Conservation (phyloP, 2,329 filamentous ascomycete species). For the Colletotrichum acutatum region DNA sequence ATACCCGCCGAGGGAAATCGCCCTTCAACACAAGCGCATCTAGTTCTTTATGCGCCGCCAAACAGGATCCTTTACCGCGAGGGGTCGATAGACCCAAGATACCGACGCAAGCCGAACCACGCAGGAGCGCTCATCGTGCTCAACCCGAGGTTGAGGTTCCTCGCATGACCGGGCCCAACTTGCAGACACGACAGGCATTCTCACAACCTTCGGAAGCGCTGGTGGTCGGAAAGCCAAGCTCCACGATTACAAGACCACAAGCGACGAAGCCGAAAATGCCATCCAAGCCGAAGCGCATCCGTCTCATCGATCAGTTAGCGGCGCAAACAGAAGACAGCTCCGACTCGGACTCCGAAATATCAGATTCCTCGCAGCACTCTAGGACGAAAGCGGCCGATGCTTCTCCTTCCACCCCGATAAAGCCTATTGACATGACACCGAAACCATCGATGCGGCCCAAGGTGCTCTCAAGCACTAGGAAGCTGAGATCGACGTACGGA, state of each 20-base stretch:
- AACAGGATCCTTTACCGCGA: background rate
- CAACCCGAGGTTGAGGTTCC: background rate
- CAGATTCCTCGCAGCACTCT: background rate
- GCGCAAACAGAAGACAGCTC: slow-evolving; percentile 31
- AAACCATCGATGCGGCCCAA: slow-evolving; percentile 23
- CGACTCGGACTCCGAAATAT: slow-evolving; percentile 28
- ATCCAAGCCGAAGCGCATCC: slow-evolving; percentile 13
- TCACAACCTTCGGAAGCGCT: background rate
- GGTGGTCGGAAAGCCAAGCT: background rate
- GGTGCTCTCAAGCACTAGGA: slow-evolving; percentile 17
- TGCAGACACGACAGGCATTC: slow-evolving; percentile 4
- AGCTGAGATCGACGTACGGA: slow-evolving; percentile 33
- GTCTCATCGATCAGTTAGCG: slow-evolving; percentile 35
- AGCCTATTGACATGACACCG: slow-evolving; percentile 9
- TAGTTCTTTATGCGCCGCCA: background rate
- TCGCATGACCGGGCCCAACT: background rate
- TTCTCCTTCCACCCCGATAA: slow-evolving; percentile 15
- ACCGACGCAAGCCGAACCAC: background rate
- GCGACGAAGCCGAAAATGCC: slow-evolving; percentile 8
- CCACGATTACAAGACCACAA: background rate
- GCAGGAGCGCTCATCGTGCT: background rate
- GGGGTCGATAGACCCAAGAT: background rate
- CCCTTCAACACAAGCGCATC: background rate
- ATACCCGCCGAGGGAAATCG: slow-evolving; percentile 6
- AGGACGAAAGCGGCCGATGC: background rate